These are phyloP conservation scores for Kokia cookei DNA, from an alignment of 441 rosid species.

Conservation along the genomic window DNA sequence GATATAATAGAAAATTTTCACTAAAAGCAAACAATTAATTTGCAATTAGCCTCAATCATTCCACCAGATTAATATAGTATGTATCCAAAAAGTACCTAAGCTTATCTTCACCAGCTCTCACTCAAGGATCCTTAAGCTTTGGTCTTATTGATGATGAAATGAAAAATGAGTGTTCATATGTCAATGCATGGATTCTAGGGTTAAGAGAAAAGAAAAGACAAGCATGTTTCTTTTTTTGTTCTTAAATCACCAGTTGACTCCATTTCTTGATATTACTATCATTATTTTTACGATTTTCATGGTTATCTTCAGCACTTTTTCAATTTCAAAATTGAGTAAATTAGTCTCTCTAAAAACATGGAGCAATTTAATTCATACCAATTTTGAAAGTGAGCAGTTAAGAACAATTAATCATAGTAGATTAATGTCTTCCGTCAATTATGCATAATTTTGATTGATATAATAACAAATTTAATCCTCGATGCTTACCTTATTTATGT, in stretches of 20 bases:
- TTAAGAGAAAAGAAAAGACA: slow-evolving; percentile 59
- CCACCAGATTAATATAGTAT: slow-evolving; percentile 10
- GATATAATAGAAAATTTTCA: background rate
- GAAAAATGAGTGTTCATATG: slow-evolving; percentile 11
- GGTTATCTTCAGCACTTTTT: too few relatives aligned
- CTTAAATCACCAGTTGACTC: background rate
- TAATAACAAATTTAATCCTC: too few relatives aligned
- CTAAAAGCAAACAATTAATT: slow-evolving; percentile 3
- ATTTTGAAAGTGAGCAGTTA: too few relatives aligned
- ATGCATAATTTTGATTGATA: too few relatives aligned
- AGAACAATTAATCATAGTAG: too few relatives aligned
- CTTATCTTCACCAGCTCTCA: slow-evolving; percentile 53
- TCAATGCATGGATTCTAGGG: slow-evolving; percentile 57
- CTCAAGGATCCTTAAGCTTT: slow-evolving; percentile 26
- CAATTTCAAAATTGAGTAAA: too few relatives aligned
- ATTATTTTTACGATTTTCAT: too few relatives aligned
- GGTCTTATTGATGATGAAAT: slow-evolving; percentile 44
- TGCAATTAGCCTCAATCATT: slow-evolving; percentile 21
- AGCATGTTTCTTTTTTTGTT: slow-evolving; percentile 20
- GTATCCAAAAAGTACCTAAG: slow-evolving; percentile 16
- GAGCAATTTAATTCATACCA: too few relatives aligned
- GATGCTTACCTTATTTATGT: too few relatives aligned
- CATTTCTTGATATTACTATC: too few relatives aligned
- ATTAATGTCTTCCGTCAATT: too few relatives aligned
- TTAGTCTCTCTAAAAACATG: too few relatives aligned